These are phyloP conservation scores for Aspergillus sp. DNA, from an alignment of 2,329 filamentous ascomycete genomes.

Conservation along the genomic window DNA sequence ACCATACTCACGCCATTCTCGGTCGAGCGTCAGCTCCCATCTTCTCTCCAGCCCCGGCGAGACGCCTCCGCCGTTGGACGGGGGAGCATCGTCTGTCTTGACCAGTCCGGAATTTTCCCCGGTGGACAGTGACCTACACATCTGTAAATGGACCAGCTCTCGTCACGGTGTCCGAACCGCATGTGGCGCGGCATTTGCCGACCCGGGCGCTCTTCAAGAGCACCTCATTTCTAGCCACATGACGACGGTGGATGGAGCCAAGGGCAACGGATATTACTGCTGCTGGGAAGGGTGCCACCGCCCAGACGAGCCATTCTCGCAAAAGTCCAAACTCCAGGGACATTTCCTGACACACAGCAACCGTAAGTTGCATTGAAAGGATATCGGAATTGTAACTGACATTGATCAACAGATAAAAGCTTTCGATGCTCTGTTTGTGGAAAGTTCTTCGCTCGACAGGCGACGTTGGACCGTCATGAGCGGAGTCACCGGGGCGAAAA, in stretches of 20 bases:
- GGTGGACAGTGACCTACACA: constrained; percentile 27
- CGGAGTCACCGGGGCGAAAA: constrained; percentile 41
- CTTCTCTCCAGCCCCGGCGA: constrained; percentile 32
- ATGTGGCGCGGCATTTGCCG: constrained; percentile 33
- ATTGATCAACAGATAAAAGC: constrained; percentile 31
- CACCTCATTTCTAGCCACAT: constrained; percentile 35
- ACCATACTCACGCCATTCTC: constrained; percentile 31
- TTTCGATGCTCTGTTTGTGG: constrained; percentile 38
- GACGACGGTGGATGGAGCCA: constrained; percentile 31
- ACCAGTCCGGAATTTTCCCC: constrained; percentile 31
- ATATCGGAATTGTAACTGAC: constrained; percentile 3
- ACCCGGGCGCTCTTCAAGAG: constrained; percentile 34
- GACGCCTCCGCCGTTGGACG: constrained; percentile 32
- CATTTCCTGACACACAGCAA: constrained; percentile 43
- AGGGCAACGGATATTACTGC: constrained; percentile 40
- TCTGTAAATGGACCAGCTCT: constrained; percentile 33
- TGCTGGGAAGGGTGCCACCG: constrained; percentile 40
- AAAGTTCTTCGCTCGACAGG: constrained; percentile 39
- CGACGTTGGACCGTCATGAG: constrained; percentile 40
- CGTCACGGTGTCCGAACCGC: constrained; percentile 20
- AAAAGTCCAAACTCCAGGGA: constrained; percentile 42
- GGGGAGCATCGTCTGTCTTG: constrained; percentile 28
- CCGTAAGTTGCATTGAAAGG: constrained; percentile 22
- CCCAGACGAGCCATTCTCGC: constrained; percentile 39
- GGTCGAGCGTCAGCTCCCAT: constrained; percentile 33